Evolutionary conservation across 2,329 filamentous ascomycete genomes (phyloP).

Genomic region (Chalaropsis ovoidea): DNA sequence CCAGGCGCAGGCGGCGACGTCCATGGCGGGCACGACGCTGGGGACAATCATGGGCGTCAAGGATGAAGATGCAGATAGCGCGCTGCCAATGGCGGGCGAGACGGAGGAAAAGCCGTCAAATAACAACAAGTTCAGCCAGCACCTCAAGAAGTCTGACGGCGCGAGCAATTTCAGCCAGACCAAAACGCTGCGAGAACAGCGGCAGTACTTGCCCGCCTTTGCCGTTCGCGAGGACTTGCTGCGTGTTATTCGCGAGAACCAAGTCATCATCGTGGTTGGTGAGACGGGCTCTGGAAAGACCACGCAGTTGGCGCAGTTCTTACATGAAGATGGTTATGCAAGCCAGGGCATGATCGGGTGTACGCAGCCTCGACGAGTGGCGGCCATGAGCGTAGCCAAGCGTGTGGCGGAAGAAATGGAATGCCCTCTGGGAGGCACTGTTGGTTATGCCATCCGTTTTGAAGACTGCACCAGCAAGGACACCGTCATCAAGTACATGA

Average conservation of each 20-base stretch:
- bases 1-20: conserved; percentile 91
- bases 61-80: conserved; percentile 83
- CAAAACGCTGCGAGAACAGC: conserved; percentile 81
- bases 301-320: conserved; percentile 90
- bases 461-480: conserved; percentile 96
- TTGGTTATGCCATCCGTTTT: conserved; percentile 96
- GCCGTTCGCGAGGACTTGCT: conserved; percentile 89
- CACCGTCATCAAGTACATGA: conserved; percentile 98
- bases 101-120: conserved; percentile 39
- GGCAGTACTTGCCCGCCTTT: conserved; percentile 89
- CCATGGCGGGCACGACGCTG: conserved; percentile 77
- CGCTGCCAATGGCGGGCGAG: conserved; percentile 63
- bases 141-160: conserved; percentile 77
- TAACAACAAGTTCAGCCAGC: conserved; percentile 73
- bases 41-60: conserved; percentile 95
- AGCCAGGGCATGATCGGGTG: conserved; percentile 85
- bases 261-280: conserved; percentile 91
- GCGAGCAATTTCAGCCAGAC: conserved; percentile 88
- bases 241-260: conserved; percentile 87
- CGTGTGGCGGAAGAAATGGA: conserved; percentile 99
- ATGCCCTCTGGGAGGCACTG: conserved; percentile 71
- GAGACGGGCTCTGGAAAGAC: conserved; percentile 98
- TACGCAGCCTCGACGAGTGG: conserved; percentile 90
- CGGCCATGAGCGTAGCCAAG: conserved; percentile 97
- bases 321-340: conserved; percentile 90